Conservation (phyloP, 2,329 filamentous ascomycete species). For the Fusarium neocosmosporiellum region DNA sequence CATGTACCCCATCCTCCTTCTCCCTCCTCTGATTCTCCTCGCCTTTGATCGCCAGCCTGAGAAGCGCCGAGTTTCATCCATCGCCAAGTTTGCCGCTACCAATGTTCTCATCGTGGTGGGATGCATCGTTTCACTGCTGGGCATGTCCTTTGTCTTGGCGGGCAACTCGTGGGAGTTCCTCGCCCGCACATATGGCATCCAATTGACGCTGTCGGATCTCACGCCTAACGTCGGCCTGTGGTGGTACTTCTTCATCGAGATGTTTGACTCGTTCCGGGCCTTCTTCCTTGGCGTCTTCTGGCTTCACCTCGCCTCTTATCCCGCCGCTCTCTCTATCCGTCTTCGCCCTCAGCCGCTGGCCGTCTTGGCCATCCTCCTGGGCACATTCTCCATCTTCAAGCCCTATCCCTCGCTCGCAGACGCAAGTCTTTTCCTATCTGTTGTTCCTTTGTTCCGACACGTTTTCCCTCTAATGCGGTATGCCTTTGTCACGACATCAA, state of each 20-base stretch:
- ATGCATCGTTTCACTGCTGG: constrained; percentile 72
- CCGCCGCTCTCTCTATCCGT: constrained; percentile 85
- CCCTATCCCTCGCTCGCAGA: constrained; percentile 96
- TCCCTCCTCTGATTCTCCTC: constrained; percentile 83
- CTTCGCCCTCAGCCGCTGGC: constrained; percentile 88
- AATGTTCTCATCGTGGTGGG: constrained; percentile 64
- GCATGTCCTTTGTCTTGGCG: constrained; percentile 78
- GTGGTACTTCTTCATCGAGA: constrained; percentile 99
- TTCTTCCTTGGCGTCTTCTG: constrained; percentile 99
- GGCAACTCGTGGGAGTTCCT: constrained; percentile 89
- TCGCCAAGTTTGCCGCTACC: constrained; percentile 63
- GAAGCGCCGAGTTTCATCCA: constrained; percentile 49
- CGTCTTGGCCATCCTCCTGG: constrained; percentile 84
- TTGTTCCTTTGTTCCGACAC: constrained; percentile 89
- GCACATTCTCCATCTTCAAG: constrained; percentile 95
- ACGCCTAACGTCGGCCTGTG: constrained; percentile 96
- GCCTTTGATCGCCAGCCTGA: constrained; percentile 74
- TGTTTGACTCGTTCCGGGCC: constrained; percentile 97
- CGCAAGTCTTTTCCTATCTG: constrained; percentile 83
- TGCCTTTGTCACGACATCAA: constrained; percentile 85
- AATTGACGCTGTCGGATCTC: constrained; percentile 89
- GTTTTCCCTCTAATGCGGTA: constrained; percentile 94
- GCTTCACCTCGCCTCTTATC: constrained; percentile 92
- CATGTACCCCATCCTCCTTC: constrained; percentile 88
- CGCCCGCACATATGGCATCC: constrained; percentile 89